Conservation (phyloP, 805 yeast genomes). For the Wickerhamomyces chambardii region DNA sequence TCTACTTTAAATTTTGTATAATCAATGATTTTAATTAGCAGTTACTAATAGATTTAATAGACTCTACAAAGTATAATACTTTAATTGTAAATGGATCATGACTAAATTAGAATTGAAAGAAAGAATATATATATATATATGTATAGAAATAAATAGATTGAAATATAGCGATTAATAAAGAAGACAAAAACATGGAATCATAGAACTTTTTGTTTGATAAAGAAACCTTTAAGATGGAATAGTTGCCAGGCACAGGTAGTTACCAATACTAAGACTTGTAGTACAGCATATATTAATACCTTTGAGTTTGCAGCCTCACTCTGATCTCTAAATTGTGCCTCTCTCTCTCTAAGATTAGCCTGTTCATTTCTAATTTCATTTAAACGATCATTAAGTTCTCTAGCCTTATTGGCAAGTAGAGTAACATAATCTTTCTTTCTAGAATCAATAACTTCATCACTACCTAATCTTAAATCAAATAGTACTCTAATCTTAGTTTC, state of each 20-base stretch:
- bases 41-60: no score
- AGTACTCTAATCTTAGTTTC: conserved; percentile 54
- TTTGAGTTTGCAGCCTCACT: conserved; percentile 69
- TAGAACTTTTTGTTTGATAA: conserved; percentile 80
- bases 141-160: no score
- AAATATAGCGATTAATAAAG: no score
- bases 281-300: conserved; percentile 64
- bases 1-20: no score
- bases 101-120: no score
- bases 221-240: conserved; percentile 69
- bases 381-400: conserved; percentile 47
- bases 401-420: conserved; percentile 44
- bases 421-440: conserved; percentile 45
- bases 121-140: no score
- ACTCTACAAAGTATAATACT: no score
- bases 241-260: conserved; percentile 72
- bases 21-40: no score
- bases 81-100: no score
- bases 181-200: no score
- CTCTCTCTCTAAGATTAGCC: conserved; percentile 52
- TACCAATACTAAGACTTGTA: conserved; percentile 61
- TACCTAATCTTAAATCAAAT: conserved; percentile 66
- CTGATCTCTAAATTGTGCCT: conserved; percentile 67
- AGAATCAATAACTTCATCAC: conserved; percentile 54
- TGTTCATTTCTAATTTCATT: conserved; percentile 59